A percentile compares a stretch with the other conserved stretches of the same genome.
phyloP scores from a whole-genome alignment of 1,284 basidiomycete genomes.

The Leccinum subfulvum region DNA sequence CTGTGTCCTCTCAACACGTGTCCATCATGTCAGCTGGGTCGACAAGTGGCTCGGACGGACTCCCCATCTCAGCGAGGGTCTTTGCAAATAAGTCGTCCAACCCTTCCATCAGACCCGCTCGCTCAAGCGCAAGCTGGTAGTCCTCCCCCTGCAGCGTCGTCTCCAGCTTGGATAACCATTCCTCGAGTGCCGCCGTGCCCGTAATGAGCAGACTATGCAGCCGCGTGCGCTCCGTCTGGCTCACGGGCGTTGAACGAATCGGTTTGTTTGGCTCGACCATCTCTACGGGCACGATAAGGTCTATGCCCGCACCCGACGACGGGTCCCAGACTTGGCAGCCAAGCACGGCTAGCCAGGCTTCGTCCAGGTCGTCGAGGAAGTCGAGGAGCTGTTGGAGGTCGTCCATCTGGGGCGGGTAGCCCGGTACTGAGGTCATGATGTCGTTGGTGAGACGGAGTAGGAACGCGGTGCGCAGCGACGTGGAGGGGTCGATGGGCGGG shows the following conservation, averaged over 20 bases:
- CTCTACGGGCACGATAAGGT: slow-evolving; percentile 42
- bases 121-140: slow-evolving; percentile 40
- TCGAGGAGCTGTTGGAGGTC: slow-evolving; percentile 53
- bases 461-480: slow-evolving; percentile 58
- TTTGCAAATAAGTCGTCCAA: slow-evolving; percentile 62
- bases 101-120: slow-evolving; percentile 53
- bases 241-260: slow-evolving; percentile 45
- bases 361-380: slow-evolving; percentile 68
- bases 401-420: slow-evolving; percentile 48
- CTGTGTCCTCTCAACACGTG: slow-evolving; percentile 22
- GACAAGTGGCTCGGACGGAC: slow-evolving; percentile 34
- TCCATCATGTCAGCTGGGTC: slow-evolving; percentile 20
- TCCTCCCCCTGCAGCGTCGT: slow-evolving; percentile 35
- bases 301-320: slow-evolving; percentile 42
- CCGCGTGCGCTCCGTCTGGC: slow-evolving; percentile 67
- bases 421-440: slow-evolving; percentile 53
- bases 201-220: slow-evolving; percentile 61
- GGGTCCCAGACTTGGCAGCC: slow-evolving; percentile 64
- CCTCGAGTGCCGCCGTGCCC: slow-evolving; percentile 59
- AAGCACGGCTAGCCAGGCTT: slow-evolving; percentile 66
- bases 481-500: slow-evolving; percentile 67
- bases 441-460: slow-evolving; percentile 72
- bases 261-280: slow-evolving; percentile 23
- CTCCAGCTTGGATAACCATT: slow-evolving; percentile 53
- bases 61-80: slow-evolving; percentile 57